A percentile compares a stretch with the other conserved stretches of the same genome.
Evolutionary conservation across 768 basidiomycete species (phyloP).

Genomic region (Pleurotus tuber-regium): DNA sequence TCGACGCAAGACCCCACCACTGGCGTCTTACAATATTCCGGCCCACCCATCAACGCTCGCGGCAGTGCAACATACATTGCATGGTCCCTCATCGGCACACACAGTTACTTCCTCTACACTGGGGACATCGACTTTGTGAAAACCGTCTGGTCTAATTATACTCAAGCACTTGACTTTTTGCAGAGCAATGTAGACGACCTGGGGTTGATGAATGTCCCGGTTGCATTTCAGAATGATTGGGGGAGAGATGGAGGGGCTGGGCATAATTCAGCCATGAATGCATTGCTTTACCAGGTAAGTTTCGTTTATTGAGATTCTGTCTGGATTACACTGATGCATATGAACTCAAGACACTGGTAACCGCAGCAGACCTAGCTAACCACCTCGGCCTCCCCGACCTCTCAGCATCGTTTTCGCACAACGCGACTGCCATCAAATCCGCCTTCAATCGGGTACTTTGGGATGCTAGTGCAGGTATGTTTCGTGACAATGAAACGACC

Average conservation of each 20-base stretch:
- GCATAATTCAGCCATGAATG: constrained; percentile 46
- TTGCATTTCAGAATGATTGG: constrained; percentile 46
- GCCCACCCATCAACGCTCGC: constrained; percentile 31
- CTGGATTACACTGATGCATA: background rate
- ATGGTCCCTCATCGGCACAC: constrained; percentile 46
- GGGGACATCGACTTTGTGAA: constrained; percentile 43
- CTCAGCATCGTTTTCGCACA: constrained; percentile 24
- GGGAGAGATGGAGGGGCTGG: constrained; percentile 44
- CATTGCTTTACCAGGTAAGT: constrained; percentile 38
- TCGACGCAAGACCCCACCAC: constrained; percentile 42
- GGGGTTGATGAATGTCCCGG: constrained; percentile 37
- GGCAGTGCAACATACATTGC: constrained; percentile 45
- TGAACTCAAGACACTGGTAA: constrained; percentile 27
- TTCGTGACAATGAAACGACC: constrained; percentile 41
- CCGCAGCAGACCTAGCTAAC: constrained; percentile 33
- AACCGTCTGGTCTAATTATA: constrained; percentile 43
- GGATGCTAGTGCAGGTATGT: constrained; percentile 41
- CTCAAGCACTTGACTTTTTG: constrained; percentile 35
- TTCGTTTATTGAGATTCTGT: background rate
- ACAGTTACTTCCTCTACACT: constrained; percentile 44
- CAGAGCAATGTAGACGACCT: constrained; percentile 39
- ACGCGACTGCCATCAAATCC: constrained; percentile 36
- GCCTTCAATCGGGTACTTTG: constrained; percentile 43
- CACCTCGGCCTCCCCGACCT: constrained; percentile 23
- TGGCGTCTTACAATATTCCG: constrained; percentile 45